A percentile compares a stretch with the other conserved stretches of the same genome.
Evolutionary conservation across 768 basidiomycete genomes (phyloP).

Genomic region (Boletus vermiculosoides): DNA sequence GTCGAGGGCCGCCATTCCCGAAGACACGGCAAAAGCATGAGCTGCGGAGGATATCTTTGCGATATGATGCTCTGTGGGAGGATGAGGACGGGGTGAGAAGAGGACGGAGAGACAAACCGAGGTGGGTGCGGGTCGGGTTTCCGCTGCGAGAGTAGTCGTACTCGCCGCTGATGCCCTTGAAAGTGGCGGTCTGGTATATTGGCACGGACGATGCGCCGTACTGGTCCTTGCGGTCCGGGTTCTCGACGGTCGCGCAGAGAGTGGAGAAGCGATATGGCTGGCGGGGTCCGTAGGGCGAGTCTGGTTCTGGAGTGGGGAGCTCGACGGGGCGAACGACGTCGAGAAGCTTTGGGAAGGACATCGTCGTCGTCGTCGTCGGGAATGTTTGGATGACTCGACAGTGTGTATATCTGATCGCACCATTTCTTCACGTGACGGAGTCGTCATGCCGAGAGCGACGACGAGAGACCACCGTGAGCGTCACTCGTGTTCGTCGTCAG

Average conservation of each 20-base stretch:
- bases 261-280: conserved; percentile 89
- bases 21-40: conserved; percentile 90
- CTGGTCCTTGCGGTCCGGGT: conserved; percentile 91
- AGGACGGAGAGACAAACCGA: conserved; percentile 55
- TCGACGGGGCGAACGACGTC: conserved; percentile 39
- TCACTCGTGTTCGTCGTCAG: background rate
- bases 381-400: background rate
- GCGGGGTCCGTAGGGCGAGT: conserved; percentile 64
- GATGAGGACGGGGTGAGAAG: background rate
- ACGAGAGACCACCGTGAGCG: conserved; percentile 35
- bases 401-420: conserved; percentile 8
- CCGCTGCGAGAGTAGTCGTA: conserved; percentile 96
- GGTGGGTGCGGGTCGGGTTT: conserved; percentile 93
- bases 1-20: conserved; percentile 98
- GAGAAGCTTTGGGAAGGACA: conserved; percentile 7
- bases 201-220: conserved; percentile 92
- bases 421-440: conserved; percentile 22
- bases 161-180: conserved; percentile 87
- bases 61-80: conserved; percentile 81
- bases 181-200: conserved; percentile 97
- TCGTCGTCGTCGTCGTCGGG: conserved; percentile 4
- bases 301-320: conserved; percentile 79
- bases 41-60: conserved; percentile 93
- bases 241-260: conserved; percentile 87
- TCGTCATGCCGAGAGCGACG: conserved; percentile 23